phyloP scores from a whole-genome alignment of 345 rosid genomes.

The Hibiscus tridactylites region DNA sequence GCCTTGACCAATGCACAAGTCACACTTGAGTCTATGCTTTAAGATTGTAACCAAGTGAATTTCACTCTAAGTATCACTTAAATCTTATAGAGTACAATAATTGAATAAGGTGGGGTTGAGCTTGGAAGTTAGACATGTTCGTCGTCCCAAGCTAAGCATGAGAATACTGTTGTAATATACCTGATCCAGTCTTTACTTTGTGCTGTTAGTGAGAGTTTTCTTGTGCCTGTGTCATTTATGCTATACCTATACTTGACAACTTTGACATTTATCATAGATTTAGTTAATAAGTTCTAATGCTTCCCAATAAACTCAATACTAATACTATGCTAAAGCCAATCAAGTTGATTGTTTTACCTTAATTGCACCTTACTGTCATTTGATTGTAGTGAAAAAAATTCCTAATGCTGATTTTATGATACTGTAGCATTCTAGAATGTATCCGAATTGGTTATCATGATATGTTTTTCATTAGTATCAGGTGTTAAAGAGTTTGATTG shows the following conservation, averaged over 20 bases:
- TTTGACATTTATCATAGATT: background rate
- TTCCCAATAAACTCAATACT: background rate
- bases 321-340: background rate
- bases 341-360: background rate
- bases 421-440: background rate
- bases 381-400: background rate
- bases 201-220: background rate
- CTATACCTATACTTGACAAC: background rate
- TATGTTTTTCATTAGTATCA: background rate
- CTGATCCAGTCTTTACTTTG: background rate
- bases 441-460: background rate
- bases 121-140: background rate
- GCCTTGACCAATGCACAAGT: background rate
- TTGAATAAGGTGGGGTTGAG: background rate
- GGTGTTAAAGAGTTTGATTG: background rate
- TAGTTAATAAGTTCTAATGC: background rate
- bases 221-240: background rate
- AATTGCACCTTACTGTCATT: background rate
- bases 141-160: background rate
- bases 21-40: background rate
- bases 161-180: background rate
- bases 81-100: background rate
- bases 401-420: background rate
- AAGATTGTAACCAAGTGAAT: background rate
- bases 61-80: background rate